Evolutionary conservation across 441 rosid species (phyloP).

Genomic region (Populus trichocarpa): DNA sequence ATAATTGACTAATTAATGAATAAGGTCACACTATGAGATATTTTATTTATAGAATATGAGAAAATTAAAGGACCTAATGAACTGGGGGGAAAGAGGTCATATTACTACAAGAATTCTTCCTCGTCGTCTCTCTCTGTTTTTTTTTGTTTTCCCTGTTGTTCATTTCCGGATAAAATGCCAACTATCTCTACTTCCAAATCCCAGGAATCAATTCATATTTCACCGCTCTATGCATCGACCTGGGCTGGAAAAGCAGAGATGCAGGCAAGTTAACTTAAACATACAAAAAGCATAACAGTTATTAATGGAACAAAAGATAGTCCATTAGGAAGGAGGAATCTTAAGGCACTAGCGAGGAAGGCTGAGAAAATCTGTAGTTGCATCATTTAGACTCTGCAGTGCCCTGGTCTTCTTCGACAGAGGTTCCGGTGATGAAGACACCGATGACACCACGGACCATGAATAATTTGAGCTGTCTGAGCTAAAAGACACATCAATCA

Average conservation of each 20-base stretch:
- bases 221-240: neutral
- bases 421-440: constrained; percentile 52
- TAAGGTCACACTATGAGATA: neutral
- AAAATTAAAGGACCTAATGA: neutral
- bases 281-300: constrained; percentile 1
- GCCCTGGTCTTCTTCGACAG: constrained; percentile 45
- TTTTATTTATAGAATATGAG: constrained; percentile 6
- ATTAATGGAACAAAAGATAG: constrained; percentile 12
- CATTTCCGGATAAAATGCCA: constrained; percentile 48
- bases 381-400: constrained; percentile 24
- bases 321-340: neutral
- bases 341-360: constrained; percentile 32
- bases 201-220: constrained; percentile 9
- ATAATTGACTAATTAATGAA: neutral
- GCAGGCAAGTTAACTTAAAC: constrained; percentile 48
- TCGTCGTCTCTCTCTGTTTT: neutral
- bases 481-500: constrained; percentile 60
- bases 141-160: neutral
- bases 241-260: constrained; percentile 40
- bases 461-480: constrained; percentile 56
- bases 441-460: constrained; percentile 38
- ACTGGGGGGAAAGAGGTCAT: neutral
- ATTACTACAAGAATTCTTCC: constrained; percentile 21
- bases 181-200: constrained; percentile 45
- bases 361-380: constrained; percentile 28